Evolutionary conservation across 352 stramenopile species (phyloP).

Genomic region (Phytopythium montanum): DNA sequence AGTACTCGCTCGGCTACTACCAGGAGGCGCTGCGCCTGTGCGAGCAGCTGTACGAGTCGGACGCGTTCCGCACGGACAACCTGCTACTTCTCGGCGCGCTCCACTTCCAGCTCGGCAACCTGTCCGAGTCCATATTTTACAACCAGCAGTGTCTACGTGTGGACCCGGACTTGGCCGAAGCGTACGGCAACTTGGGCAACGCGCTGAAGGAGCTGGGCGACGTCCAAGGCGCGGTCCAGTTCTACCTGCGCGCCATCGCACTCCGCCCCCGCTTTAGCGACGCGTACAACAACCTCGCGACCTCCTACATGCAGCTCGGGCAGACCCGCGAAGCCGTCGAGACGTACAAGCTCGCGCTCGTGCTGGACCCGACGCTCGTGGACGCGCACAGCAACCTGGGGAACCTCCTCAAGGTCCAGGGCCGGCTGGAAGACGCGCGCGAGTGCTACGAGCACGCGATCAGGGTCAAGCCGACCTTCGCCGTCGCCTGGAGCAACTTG

Average conservation of each 20-base stretch:
- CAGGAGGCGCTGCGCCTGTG: slow-evolving; percentile 78
- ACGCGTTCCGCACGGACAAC: slow-evolving; percentile 89
- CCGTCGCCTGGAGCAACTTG: slow-evolving; percentile 92
- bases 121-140: slow-evolving; percentile 93
- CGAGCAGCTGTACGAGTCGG: slow-evolving; percentile 87
- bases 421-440: slow-evolving; percentile 83
- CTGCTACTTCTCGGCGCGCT: slow-evolving; percentile 91
- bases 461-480: slow-evolving; percentile 83
- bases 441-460: slow-evolving; percentile 90
- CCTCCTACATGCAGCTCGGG: slow-evolving; percentile 90
- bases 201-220: slow-evolving; percentile 94
- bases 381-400: slow-evolving; percentile 95
- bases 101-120: slow-evolving; percentile 93
- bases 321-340: slow-evolving; percentile 88
- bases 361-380: slow-evolving; percentile 85
- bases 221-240: slow-evolving; percentile 85
- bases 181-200: slow-evolving; percentile 93
- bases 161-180: slow-evolving; percentile 90
- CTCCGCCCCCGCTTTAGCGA: slow-evolving; percentile 89
- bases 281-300: slow-evolving; percentile 92
- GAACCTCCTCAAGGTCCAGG: slow-evolving; percentile 91
- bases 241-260: slow-evolving; percentile 93
- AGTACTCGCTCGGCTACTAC: slow-evolving; percentile 89
- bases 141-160: slow-evolving; percentile 94
- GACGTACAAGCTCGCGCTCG: slow-evolving; percentile 93